phyloP scores from a whole-genome alignment of 2,329 filamentous ascomycete genomes.

The Hyphodiscus sp. region DNA sequence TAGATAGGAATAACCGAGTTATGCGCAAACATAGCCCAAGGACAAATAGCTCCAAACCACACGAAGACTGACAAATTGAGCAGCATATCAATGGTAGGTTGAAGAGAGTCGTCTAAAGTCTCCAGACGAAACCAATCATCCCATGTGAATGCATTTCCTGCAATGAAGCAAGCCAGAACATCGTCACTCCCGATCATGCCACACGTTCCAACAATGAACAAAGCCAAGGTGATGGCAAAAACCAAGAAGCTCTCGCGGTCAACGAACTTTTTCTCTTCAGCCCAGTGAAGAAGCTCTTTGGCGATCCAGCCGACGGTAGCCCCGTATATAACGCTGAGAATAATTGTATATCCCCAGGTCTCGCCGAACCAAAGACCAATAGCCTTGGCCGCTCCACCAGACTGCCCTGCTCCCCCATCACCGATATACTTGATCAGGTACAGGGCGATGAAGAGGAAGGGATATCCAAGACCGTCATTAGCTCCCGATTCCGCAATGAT shows the following conservation, averaged over 20 bases:
- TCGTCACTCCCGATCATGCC: conserved; percentile 91
- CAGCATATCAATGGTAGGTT: conserved; percentile 91
- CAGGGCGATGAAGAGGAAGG: conserved; percentile 77
- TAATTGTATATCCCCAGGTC: conserved; percentile 76
- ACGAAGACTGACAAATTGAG: conserved; percentile 78
- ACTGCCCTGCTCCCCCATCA: conserved; percentile 45
- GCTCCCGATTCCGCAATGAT: conserved; percentile 77
- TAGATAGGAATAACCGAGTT: conserved; percentile 68
- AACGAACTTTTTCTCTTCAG: conserved; percentile 68
- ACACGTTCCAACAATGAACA: conserved; percentile 83
- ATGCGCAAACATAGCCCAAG: conserved; percentile 64
- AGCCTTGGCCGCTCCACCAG: conserved; percentile 56
- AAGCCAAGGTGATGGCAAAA: conserved; percentile 71
- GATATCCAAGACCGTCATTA: conserved; percentile 81
- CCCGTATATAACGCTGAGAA: conserved; percentile 74
- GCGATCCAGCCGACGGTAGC: conserved; percentile 72
- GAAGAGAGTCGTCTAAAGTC: conserved; percentile 84
- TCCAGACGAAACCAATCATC: conserved; percentile 92
- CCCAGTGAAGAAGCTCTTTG: conserved; percentile 77
- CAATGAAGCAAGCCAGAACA: conserved; percentile 85
- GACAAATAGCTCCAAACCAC: conserved; percentile 83
- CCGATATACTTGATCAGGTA: conserved; percentile 75
- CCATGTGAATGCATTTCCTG: conserved; percentile 85
- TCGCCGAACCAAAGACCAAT: conserved; percentile 80
- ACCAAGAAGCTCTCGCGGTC: conserved; percentile 31